phyloP scores from a whole-genome alignment of 2,329 filamentous ascomycete species.

The Ophidiomyces ophidiicola region DNA sequence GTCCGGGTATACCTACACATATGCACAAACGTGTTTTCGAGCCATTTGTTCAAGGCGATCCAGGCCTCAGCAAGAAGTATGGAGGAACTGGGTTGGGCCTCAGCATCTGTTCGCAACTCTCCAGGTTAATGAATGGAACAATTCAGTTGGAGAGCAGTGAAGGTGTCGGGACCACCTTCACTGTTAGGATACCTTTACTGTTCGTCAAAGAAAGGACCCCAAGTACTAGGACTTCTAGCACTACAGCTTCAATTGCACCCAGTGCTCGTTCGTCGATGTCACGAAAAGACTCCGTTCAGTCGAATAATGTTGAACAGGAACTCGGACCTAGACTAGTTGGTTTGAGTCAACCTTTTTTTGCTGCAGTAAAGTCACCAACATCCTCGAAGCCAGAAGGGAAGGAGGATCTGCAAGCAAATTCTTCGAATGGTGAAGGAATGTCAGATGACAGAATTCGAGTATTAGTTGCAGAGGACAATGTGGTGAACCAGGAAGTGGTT shows the following conservation, averaged over 20 bases:
- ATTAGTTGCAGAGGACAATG: slow-evolving; percentile 88
- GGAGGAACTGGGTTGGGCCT: slow-evolving; percentile 82
- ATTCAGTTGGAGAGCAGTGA: slow-evolving; percentile 71
- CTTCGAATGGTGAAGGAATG: not conserved
- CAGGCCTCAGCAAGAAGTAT: slow-evolving; percentile 77
- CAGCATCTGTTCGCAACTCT: slow-evolving; percentile 83
- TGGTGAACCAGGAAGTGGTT: slow-evolving; percentile 85
- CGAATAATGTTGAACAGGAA: slow-evolving; percentile 2
- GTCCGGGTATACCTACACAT: slow-evolving; percentile 72
- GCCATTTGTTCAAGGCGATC: slow-evolving; percentile 84
- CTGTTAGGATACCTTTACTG: slow-evolving; percentile 72
- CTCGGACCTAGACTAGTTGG: slow-evolving; percentile 5
- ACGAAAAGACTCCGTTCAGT: not conserved
- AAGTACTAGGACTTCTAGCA: slow-evolving; percentile 18
- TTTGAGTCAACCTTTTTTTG: slow-evolving; percentile 6
- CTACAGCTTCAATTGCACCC: not conserved
- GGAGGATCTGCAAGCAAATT: slow-evolving; percentile 47
- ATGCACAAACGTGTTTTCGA: slow-evolving; percentile 76
- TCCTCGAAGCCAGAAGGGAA: slow-evolving; percentile 57
- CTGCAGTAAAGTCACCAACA: slow-evolving; percentile 41
- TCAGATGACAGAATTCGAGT: slow-evolving; percentile 55
- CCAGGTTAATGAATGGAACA: slow-evolving; percentile 76
- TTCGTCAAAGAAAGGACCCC: slow-evolving; percentile 59
- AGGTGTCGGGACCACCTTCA: slow-evolving; percentile 47
- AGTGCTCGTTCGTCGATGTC: slow-evolving; percentile 3